These are phyloP conservation scores for Yamadazyma tumulicola DNA, from an alignment of 805 yeast genomes.

Conservation along the genomic window DNA sequence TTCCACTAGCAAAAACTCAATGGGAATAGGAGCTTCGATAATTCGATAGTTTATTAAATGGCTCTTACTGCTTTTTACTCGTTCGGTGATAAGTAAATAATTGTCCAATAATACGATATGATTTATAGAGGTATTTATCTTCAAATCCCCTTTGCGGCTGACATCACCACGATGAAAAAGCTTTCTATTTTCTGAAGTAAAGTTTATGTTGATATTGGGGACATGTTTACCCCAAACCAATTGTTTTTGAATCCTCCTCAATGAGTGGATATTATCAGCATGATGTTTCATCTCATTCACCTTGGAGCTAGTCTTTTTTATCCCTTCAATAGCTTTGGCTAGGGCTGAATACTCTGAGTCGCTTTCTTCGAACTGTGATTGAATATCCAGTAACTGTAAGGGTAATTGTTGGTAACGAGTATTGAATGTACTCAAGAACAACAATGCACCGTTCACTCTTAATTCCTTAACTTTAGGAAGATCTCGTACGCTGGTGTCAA, in stretches of 20 bases:
- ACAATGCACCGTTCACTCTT: slow-evolving; percentile 37
- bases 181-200: slow-evolving; percentile 52
- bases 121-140: slow-evolving; percentile 50
- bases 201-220: slow-evolving; percentile 45
- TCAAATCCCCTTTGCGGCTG: slow-evolving; percentile 58
- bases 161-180: slow-evolving; percentile 59
- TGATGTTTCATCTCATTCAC: slow-evolving; percentile 62
- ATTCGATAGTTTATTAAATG: slow-evolving; percentile 35
- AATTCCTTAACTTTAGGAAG: slow-evolving; percentile 47
- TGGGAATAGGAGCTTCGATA: slow-evolving; percentile 57
- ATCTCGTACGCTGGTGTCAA: slow-evolving; percentile 46
- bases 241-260: slow-evolving; percentile 51
- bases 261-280: slow-evolving; percentile 55
- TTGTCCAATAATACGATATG: slow-evolving; percentile 68
- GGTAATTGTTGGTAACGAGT: slow-evolving; percentile 51
- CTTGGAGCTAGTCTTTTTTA: slow-evolving; percentile 51
- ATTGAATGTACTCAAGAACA: slow-evolving; percentile 41
- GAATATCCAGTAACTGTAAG: slow-evolving; percentile 57
- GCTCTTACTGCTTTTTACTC: slow-evolving; percentile 36
- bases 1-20: slow-evolving; percentile 55
- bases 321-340: slow-evolving; percentile 50
- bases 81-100: slow-evolving; percentile 62
- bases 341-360: slow-evolving; percentile 53
- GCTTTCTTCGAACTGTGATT: slow-evolving; percentile 37
- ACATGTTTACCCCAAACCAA: slow-evolving; percentile 50